Evolutionary conservation across 768 basidiomycete species (phyloP).

Genomic region (Neoboletus brunneissimus): DNA sequence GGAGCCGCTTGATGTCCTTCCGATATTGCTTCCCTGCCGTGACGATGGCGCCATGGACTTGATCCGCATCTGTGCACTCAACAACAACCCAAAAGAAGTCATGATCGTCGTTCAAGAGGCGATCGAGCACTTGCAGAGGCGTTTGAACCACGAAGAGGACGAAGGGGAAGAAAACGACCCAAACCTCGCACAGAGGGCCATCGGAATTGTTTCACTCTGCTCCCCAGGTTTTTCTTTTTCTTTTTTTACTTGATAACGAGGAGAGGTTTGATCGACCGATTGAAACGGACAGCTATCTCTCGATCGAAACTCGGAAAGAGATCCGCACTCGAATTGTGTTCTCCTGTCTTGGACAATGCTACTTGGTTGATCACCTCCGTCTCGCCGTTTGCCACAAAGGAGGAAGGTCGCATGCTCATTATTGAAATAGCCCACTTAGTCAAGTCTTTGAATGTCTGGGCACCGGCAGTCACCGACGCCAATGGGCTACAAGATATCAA

Average conservation of each 20-base stretch:
- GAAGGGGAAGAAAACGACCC: conserved; percentile 13
- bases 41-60: conserved; percentile 32
- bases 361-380: conserved; percentile 14
- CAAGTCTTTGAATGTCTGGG: conserved; percentile 18
- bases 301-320: conserved; percentile 24
- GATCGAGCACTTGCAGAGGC: conserved; percentile 31
- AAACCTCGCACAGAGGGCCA: conserved; percentile 10
- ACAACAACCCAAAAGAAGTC: conserved; percentile 40
- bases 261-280: neutral
- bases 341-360: conserved; percentile 18
- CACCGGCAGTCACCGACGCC: neutral
- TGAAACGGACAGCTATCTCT: conserved; percentile 22
- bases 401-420: conserved; percentile 21
- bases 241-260: neutral
- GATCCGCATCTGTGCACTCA: conserved; percentile 29
- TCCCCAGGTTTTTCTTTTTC: conserved; percentile 18
- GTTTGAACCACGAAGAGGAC: conserved; percentile 15
- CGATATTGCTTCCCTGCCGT: conserved; percentile 33
- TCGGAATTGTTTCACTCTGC: conserved; percentile 20
- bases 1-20: conserved; percentile 42
- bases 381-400: conserved; percentile 11
- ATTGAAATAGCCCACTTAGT: conserved; percentile 17
- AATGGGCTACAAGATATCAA: conserved; percentile 14
- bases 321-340: conserved; percentile 20
- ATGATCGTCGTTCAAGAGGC: conserved; percentile 41